A percentile compares a stretch with the other conserved stretches of the same genome.
Conservation (phyloP, 2,329 filamentous ascomycete species). For the Ophiostoma ulmi region DNA sequence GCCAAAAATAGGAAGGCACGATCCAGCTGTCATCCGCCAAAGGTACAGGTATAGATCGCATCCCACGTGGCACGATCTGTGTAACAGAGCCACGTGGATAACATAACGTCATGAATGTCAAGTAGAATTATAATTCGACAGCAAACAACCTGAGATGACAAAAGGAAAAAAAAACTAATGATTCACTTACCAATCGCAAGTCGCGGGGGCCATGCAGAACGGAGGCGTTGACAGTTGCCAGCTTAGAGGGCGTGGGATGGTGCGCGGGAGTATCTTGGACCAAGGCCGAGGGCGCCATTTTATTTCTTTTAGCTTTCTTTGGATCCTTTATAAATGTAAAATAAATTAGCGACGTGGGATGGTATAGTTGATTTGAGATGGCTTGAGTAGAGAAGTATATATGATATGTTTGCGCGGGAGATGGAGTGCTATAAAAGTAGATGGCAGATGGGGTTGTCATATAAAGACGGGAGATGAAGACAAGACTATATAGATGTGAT, state of each 20-base stretch:
- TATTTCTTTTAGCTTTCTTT: background rate
- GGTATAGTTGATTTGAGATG: background rate
- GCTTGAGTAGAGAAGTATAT: background rate
- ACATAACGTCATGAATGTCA: background rate
- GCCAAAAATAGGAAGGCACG: background rate
- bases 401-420: background rate
- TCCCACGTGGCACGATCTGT: background rate
- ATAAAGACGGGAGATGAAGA: background rate
- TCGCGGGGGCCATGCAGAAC: constrained; percentile 55
- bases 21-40: background rate
- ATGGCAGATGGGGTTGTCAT: background rate
- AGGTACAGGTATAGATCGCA: background rate
- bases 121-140: background rate
- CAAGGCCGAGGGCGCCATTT: constrained; percentile 49
- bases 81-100: background rate
- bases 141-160: constrained; percentile 22
- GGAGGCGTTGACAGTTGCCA: constrained; percentile 44
- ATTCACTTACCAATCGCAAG: constrained; percentile 49
- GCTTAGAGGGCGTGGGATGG: constrained; percentile 41
- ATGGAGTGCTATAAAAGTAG: background rate
- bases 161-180: background rate
- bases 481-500: background rate
- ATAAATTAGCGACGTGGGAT: background rate
- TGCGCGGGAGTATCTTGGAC: constrained; percentile 42
- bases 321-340: background rate